Percentiles rank a stretch among this genome's conserved stretches.
Conservation (phyloP, 1,284 basidiomycete genomes). For the Vanrija pseudolonga region DNA sequence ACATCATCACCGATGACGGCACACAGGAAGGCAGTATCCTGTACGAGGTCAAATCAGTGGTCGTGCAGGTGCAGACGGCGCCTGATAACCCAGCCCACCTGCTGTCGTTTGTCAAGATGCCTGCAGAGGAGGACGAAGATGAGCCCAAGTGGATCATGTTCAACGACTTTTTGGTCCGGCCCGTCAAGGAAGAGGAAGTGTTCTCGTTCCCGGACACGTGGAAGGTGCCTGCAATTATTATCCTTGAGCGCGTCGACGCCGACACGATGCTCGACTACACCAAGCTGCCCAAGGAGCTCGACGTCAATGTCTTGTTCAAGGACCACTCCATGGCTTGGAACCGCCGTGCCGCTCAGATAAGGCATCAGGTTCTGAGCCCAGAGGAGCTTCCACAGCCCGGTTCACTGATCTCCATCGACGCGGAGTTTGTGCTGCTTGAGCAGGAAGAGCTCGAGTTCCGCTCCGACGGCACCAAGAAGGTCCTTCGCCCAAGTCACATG, state of each 20-base stretch:
- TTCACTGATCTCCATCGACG: conserved; percentile 89
- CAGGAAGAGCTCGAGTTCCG: conserved; percentile 94
- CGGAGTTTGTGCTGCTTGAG: conserved; percentile 96
- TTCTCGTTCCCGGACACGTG: conserved; percentile 81
- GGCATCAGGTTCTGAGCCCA: conserved; percentile 66
- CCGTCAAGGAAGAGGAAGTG: conserved; percentile 79
- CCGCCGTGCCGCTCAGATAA: conserved; percentile 67
- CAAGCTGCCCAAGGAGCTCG: conserved; percentile 63
- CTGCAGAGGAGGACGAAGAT: conserved; percentile 57
- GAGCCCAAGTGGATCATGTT: conserved; percentile 83
- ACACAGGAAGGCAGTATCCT: conserved; percentile 51
- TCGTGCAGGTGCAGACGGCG: conserved; percentile 76
- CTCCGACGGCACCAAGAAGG: conserved; percentile 89
- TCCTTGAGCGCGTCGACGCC: conserved; percentile 74
- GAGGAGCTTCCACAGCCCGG: conserved; percentile 83
- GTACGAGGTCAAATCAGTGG: conserved; percentile 66
- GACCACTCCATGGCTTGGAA: conserved; percentile 87
- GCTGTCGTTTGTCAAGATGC: conserved; percentile 76
- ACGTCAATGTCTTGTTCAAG: conserved; percentile 70
- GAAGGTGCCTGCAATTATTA: conserved; percentile 91
- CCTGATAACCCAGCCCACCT: conserved; percentile 72
- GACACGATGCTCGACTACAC: conserved; percentile 61
- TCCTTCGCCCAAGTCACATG: conserved; percentile 83
- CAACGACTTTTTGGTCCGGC: conserved; percentile 91
- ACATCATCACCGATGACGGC: conserved; percentile 57